phyloP scores from a whole-genome alignment of 1,139 yeast species.

The Torulaspora globosa region DNA sequence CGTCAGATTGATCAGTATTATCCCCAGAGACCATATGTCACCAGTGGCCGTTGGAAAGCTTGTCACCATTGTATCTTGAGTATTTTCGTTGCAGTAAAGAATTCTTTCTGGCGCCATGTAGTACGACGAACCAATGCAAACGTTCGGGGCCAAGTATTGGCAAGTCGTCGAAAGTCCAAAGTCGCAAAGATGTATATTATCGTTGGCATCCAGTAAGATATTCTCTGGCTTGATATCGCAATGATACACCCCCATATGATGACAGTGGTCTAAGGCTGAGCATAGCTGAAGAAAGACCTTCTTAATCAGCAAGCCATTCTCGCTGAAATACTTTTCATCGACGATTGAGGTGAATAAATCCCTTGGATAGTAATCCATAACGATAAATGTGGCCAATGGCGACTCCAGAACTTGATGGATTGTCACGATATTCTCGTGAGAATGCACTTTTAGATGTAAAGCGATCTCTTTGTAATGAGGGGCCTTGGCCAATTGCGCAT shows the following conservation, averaged over 20 bases:
- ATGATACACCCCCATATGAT: constrained; percentile 63
- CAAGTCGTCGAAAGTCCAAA: constrained; percentile 77
- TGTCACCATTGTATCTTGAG: constrained; percentile 18
- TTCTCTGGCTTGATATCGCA: constrained; percentile 94
- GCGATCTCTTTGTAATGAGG: constrained; percentile 56
- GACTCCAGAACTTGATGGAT: constrained; percentile 66
- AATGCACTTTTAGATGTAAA: constrained; percentile 67
- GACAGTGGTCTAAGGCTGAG: constrained; percentile 70
- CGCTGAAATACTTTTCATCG: constrained; percentile 46
- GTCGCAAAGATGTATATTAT: constrained; percentile 66
- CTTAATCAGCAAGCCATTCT: constrained; percentile 47
- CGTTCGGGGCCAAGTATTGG: constrained; percentile 57
- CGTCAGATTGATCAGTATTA: constrained; percentile 70
- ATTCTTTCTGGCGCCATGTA: constrained; percentile 93
- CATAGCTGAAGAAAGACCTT: constrained; percentile 70
- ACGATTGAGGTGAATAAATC: constrained; percentile 80
- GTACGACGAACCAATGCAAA: constrained; percentile 81
- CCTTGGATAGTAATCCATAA: constrained; percentile 79
- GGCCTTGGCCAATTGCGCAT: constrained; percentile 26
- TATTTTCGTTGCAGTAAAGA: constrained; percentile 31
- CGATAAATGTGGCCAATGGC: constrained; percentile 56
- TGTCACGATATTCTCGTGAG: constrained; percentile 72
- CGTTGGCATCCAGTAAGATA: constrained; percentile 60
- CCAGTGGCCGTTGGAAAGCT: constrained; percentile 64
- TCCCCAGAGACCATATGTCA: constrained; percentile 87